Evolutionary conservation across 768 basidiomycete genomes (phyloP).

Genomic region (Russula abietina): DNA sequence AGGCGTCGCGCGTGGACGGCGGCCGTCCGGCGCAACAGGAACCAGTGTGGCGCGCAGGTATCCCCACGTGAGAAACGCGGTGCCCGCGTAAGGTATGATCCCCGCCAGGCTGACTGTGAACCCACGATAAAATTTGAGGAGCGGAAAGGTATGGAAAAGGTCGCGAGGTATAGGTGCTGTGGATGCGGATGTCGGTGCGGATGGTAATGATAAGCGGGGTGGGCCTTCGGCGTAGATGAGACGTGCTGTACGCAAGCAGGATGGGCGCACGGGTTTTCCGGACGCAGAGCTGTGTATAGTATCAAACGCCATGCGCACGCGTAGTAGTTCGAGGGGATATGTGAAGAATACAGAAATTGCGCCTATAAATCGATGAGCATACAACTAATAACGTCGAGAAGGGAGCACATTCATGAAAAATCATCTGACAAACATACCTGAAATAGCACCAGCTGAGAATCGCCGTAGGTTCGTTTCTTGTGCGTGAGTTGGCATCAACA

Average conservation of each 20-base stretch:
- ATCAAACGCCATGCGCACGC: slow-evolving; percentile 92
- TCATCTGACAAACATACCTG: slow-evolving; percentile 48
- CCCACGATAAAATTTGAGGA: slow-evolving; percentile 95
- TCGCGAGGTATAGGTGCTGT: slow-evolving; percentile 25
- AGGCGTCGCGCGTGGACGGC: slow-evolving; percentile 33
- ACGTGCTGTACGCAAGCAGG: slow-evolving; percentile 49
- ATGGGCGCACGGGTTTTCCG: slow-evolving; percentile 32
- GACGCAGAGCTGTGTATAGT: slow-evolving; percentile 37
- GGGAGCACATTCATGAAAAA: not conserved
- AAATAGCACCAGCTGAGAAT: slow-evolving; percentile 81
- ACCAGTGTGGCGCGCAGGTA: slow-evolving; percentile 58
- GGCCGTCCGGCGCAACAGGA: slow-evolving; percentile 36
- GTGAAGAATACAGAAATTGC: slow-evolving; percentile 85
- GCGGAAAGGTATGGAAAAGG: slow-evolving; percentile 55
- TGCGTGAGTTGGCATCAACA: slow-evolving; percentile 78
- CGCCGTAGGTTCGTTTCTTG: slow-evolving; percentile 73
- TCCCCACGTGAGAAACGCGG: slow-evolving; percentile 91
- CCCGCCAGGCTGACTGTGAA: slow-evolving; percentile 88
- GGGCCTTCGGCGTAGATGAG: slow-evolving; percentile 69
- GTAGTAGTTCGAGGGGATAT: slow-evolving; percentile 91
- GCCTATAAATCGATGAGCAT: slow-evolving; percentile 35
- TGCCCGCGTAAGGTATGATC: slow-evolving; percentile 94
- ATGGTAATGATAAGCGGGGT: not conserved
- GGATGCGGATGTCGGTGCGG: slow-evolving; percentile 25
- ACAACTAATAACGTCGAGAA: not conserved